Percentiles rank a stretch among this genome's conserved stretches.
phyloP scores from a whole-genome alignment of 257 asterid species.

The Solanum sejunctum region DNA sequence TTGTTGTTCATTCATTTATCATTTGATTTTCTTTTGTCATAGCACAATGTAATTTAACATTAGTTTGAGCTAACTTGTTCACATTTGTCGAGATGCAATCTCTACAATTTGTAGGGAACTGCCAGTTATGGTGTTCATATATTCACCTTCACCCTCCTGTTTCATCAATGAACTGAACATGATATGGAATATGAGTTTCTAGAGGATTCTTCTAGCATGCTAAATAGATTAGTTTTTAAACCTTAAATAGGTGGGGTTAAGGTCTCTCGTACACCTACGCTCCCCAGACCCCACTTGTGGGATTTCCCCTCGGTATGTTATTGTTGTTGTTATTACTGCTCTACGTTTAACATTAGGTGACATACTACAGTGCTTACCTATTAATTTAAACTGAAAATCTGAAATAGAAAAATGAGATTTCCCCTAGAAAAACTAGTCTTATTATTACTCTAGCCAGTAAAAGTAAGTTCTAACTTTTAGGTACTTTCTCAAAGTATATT shows the following conservation, averaged over 20 bases:
- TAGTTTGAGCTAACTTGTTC: background rate
- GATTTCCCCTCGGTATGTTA: too few species aligned
- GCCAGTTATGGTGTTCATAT: background rate
- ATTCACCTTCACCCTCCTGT: background rate
- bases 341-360: too few species aligned
- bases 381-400: too few species aligned
- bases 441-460: background rate
- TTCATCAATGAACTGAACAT: background rate
- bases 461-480: background rate
- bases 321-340: too few species aligned
- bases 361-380: background rate
- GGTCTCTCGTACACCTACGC: too few species aligned
- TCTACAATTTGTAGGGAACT: background rate
- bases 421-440: background rate
- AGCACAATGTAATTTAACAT: background rate
- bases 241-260: too few species aligned
- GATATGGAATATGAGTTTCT: background rate
- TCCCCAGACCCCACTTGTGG: too few species aligned
- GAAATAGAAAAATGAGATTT: too few species aligned
- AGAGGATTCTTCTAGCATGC: background rate
- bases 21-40: constrained; percentile 1
- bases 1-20: background rate
- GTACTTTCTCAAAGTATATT: background rate
- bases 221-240: background rate
- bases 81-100: background rate